Percentiles rank a stretch among this genome's conserved stretches.
phyloP scores from a whole-genome alignment of 805 yeast species.

The Nakazawaea holstii region DNA sequence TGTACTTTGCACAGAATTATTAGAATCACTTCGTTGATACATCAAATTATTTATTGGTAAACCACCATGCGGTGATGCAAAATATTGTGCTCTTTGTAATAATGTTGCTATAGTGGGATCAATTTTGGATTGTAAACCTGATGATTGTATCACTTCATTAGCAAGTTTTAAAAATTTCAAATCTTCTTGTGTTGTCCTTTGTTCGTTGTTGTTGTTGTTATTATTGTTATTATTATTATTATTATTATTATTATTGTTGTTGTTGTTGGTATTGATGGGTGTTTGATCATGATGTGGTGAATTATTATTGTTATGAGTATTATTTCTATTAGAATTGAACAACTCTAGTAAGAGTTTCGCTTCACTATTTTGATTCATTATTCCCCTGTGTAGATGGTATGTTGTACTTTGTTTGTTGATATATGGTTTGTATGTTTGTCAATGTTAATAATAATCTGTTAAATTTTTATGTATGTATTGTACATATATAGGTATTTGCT shows the following conservation, averaged over 20 bases:
- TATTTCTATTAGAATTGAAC: constrained; percentile 5
- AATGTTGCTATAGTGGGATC: constrained; percentile 62
- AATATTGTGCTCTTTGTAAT: constrained; percentile 54
- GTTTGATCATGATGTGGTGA: neutral
- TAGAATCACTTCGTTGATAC: constrained; percentile 2
- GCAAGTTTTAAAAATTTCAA: constrained; percentile 52
- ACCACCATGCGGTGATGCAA: constrained; percentile 55
- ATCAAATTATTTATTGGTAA: constrained; percentile 21
- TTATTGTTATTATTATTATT: neutral
- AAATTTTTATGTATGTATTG: too few species aligned
- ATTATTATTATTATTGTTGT: neutral
- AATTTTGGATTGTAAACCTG: constrained; percentile 39
- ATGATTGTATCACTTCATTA: constrained; percentile 54
- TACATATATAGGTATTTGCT: too few species aligned
- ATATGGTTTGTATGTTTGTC: too few species aligned
- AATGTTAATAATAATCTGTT: too few species aligned
- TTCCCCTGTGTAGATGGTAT: too few species aligned
- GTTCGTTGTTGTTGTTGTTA: neutral
- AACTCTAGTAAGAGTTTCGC: constrained; percentile 8
- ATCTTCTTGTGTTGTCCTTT: constrained; percentile 37
- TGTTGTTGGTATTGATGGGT: neutral
- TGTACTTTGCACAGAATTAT: constrained; percentile 12
- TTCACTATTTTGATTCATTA: constrained; percentile 9
- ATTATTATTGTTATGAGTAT: neutral
- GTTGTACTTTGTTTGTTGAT: too few species aligned